Base-by-base conservation (phyloP, 257 asterid species). In the Euphrasia confusa region DNA sequence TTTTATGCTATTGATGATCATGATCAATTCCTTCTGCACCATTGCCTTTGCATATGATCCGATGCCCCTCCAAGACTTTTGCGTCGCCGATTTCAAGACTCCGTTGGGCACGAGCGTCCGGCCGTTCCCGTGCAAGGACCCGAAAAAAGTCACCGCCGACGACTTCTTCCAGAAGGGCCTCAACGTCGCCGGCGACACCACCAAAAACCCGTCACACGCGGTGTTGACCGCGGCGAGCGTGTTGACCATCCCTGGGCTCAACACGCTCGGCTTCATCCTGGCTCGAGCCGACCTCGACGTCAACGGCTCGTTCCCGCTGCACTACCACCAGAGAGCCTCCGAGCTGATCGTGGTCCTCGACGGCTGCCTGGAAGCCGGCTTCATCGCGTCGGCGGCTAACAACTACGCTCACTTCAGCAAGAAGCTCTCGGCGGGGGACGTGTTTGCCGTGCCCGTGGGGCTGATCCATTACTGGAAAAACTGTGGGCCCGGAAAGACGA, bases 41-140 rank as follows among this genome's bases (percentile, higher is more conserved):
- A 52, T 18, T 7, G 58, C 30, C 58, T 52, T 11, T 10, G 58
- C 58, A 10, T 52, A 14, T 15, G 58, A 52, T 15, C 58, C 58
- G 5, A 7, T 4, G 4, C 58, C 58, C 2, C 7, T 15, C 5
- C 58, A 17, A 52, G 58, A 52, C 12, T n/a, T 52, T 1, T 52
- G 58, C 58, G 58, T 52, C 5, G 58, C 58, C 1, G 58, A 52
- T 52, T 15, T 52, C 30, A 17, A 2, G 10, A 52, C 27, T 24
- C 58, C 30, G 2, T 17, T 52, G 4, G 21, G 58, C 18, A 52
- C 13, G 10, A 18, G 7, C 13, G 12, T 13, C 21, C 4, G 52
- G 52, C 52, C 52, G 5, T 11, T 52, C 5, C 58, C 58, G 10
- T 52, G 58, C 58, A 52, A 52, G 58, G 58, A 52, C 58, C 58